Evolutionary conservation across 1,139 yeast genomes (phyloP).

Genomic region (Diutina pseudorugosa): DNA sequence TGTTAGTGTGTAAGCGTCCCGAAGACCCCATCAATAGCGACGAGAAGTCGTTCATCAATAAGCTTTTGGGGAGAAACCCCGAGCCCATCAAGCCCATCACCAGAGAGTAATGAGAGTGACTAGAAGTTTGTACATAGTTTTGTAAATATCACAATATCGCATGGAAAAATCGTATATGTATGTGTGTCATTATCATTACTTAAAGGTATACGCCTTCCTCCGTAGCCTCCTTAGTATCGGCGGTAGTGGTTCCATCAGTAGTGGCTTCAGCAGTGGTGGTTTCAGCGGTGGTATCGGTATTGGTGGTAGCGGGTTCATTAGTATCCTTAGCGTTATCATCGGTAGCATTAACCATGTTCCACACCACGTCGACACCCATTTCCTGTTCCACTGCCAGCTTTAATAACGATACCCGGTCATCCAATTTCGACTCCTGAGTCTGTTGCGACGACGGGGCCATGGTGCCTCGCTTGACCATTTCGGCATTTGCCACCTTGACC

Average conservation of each 20-base stretch:
- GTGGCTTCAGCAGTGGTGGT: too few species aligned
- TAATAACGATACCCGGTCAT: not conserved
- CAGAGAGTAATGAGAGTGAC: not conserved
- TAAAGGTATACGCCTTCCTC: constrained; percentile 3
- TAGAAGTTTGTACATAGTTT: not conserved
- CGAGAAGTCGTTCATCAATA: constrained; percentile 32
- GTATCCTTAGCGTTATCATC: constrained; percentile 4
- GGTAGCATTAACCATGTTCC: not conserved
- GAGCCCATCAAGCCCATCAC: not conserved
- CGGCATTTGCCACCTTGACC: constrained; percentile 13
- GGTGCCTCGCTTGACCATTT: constrained; percentile 18
- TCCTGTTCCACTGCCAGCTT: not conserved
- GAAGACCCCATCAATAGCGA: constrained; percentile 41
- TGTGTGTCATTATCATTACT: constrained; percentile 6
- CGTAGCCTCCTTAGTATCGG: not conserved
- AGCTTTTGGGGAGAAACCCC: constrained; percentile 8
- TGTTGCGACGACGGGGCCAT: not conserved
- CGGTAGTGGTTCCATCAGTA: constrained; percentile 5
- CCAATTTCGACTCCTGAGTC: not conserved
- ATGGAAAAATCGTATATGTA: constrained; percentile 4
- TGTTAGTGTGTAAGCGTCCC: constrained; percentile 60
- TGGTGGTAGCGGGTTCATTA: not conserved
- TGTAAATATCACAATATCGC: not conserved
- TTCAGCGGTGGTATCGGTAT: too few species aligned
- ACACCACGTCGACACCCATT: constrained; percentile 1